phyloP scores from a whole-genome alignment of 306 rosid genomes.

The Trifolium subterraneum region DNA sequence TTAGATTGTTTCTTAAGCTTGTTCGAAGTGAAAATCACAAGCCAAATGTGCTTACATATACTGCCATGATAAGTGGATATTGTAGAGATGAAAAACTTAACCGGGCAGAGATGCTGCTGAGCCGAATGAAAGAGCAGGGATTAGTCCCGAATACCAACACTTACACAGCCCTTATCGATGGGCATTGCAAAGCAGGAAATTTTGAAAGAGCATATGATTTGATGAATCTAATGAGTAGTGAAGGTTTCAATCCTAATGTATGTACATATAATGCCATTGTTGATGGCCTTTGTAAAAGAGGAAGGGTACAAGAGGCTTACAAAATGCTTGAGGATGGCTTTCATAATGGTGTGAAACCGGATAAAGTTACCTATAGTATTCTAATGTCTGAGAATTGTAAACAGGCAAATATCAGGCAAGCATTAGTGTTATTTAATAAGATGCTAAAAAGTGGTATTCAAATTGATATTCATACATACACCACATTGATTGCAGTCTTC shows the following conservation, averaged over 20 bases:
- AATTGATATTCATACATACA: conserved; percentile 78
- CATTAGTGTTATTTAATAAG: conserved; percentile 74
- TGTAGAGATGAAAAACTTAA: conserved; percentile 73
- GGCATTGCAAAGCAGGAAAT: conserved; percentile 75
- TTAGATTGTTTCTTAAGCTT: conserved; percentile 88
- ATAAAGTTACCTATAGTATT: conserved; percentile 73
- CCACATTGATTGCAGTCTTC: conserved; percentile 74
- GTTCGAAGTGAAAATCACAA: conserved; percentile 80
- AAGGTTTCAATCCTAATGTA: conserved; percentile 76
- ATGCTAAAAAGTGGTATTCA: conserved; percentile 78
- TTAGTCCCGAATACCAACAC: conserved; percentile 80
- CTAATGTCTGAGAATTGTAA: conserved; percentile 81
- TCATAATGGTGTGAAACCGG: conserved; percentile 55
- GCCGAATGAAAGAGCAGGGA: conserved; percentile 89
- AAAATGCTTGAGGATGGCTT: conserved; percentile 58
- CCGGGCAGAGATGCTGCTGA: conserved; percentile 83
- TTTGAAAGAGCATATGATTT: conserved; percentile 70
- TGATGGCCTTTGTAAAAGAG: conserved; percentile 78
- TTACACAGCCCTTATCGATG: conserved; percentile 73
- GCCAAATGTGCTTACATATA: conserved; percentile 85
- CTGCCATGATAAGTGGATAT: conserved; percentile 88
- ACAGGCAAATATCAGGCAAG: conserved; percentile 57
- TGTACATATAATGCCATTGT: conserved; percentile 77
- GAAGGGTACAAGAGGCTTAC: conserved; percentile 73
- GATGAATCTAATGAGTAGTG: conserved; percentile 66